phyloP scores from a whole-genome alignment of 768 basidiomycete genomes.

The Russula earlei region DNA sequence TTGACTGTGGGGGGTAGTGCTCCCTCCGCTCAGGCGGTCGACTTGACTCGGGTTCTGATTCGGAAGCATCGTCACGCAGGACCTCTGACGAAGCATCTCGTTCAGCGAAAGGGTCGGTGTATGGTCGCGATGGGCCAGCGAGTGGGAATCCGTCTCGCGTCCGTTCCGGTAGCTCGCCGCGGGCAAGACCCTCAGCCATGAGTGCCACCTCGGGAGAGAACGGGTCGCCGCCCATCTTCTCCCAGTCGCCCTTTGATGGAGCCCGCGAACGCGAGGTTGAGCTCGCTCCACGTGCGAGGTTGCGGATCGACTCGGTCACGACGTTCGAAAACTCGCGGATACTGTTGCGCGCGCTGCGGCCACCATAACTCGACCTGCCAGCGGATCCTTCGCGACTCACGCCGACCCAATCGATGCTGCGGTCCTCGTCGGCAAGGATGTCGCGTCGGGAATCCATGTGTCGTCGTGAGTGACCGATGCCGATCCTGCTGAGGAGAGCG shows the following conservation, averaged over 20 bases:
- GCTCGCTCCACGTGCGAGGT: slow-evolving; percentile 6
- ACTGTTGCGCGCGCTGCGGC: not conserved
- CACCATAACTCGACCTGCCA: slow-evolving; percentile 1
- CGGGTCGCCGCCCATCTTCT: slow-evolving; percentile 31
- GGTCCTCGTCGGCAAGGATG: slow-evolving; percentile 74
- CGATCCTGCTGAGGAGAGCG: slow-evolving; percentile 28
- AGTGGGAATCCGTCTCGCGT: not conserved
- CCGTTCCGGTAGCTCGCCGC: slow-evolving; percentile 5
- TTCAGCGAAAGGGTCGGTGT: slow-evolving; percentile 39
- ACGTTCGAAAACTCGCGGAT: slow-evolving; percentile 14
- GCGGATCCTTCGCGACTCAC: slow-evolving; percentile 23
- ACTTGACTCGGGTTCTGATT: slow-evolving; percentile 12
- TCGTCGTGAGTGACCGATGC: slow-evolving; percentile 19
- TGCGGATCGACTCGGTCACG: slow-evolving; percentile 15
- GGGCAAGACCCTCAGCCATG: slow-evolving; percentile 19
- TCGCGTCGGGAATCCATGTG: slow-evolving; percentile 38
- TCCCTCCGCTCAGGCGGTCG: slow-evolving; percentile 3
- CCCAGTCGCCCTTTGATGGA: slow-evolving; percentile 5
- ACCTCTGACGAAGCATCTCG: not conserved
- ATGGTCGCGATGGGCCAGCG: slow-evolving; percentile 24
- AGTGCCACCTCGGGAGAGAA: slow-evolving; percentile 39
- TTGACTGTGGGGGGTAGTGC: not conserved
- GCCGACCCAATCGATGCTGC: slow-evolving; percentile 26
- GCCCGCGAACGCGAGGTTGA: slow-evolving; percentile 4
- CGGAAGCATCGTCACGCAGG: slow-evolving; percentile 10